Conservation (phyloP, 2,329 filamentous ascomycete species). For the Periglandula ipomoeae region DNA sequence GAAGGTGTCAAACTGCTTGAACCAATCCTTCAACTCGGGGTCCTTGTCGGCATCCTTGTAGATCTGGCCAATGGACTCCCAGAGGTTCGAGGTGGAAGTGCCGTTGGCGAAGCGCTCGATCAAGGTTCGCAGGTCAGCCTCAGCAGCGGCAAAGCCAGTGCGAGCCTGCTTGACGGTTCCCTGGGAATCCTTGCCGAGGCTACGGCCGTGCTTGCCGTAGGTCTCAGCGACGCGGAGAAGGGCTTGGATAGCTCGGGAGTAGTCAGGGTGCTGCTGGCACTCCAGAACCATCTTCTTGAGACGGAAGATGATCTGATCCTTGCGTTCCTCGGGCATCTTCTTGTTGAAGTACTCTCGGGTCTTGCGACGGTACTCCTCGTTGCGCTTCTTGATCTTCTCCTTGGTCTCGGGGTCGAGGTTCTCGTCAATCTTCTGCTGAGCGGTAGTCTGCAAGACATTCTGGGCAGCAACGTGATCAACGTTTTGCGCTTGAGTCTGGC, state of each 20-base stretch:
- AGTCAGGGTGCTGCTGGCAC: constrained; percentile 91
- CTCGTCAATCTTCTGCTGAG: constrained; percentile 48
- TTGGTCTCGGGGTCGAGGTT: constrained; percentile 59
- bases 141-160: constrained; percentile 57
- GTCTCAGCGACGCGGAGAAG: constrained; percentile 75
- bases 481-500: constrained; percentile 36
- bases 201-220: constrained; percentile 68
- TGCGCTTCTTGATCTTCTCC: constrained; percentile 34
- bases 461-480: constrained; percentile 33
- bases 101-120: constrained; percentile 94
- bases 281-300: constrained; percentile 97
- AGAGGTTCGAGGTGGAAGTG: constrained; percentile 80
- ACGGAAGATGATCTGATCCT: constrained; percentile 84
- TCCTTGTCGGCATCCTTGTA: constrained; percentile 84
- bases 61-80: constrained; percentile 74
- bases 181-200: constrained; percentile 52
- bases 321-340: constrained; percentile 88
- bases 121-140: constrained; percentile 68
- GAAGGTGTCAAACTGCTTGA: constrained; percentile 67
- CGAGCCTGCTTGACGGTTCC: constrained; percentile 67
- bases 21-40: constrained; percentile 81
- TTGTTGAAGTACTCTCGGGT: constrained; percentile 68
- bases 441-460: constrained; percentile 28
- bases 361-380: constrained; percentile 35
- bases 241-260: constrained; percentile 83